Evolutionary conservation across 73 alveolate genomes (phyloP), one percentile per base, ranked within the genome.

Genomic region (Breviolum minutum): DNA sequence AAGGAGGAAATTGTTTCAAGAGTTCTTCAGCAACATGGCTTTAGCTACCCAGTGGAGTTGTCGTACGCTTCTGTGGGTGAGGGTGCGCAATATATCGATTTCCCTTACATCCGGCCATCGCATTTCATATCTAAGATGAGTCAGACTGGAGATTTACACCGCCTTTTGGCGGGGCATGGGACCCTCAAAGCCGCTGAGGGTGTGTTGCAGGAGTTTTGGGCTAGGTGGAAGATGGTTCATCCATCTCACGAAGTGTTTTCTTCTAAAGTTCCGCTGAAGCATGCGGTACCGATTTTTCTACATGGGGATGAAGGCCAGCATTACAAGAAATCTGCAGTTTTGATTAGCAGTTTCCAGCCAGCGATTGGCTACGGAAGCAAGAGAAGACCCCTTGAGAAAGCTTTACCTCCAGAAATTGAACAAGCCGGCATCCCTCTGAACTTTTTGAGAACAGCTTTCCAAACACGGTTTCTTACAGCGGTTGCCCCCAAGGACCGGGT

Each of bases 401-500:
- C 92, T 16, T 9, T 83, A 61, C 92, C 92, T 16, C 92, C 92
- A 20, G 92, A 83, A 61, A 12, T 83, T 5, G 61, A 11, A 7
- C 61, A 83, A 83, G 30, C 63, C 20, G 92, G 92, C 24, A 83
- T 83, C 24, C 92, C 92, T 60, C 26, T 83, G 24, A 83, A 83
- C 26, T 83, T 83, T 11, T 26, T 54, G 32, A 13, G 61, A 12
- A 83, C 92, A 9, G 92, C 92, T 8, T 83, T 83, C 24, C 92
- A 83, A 62, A 20, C 92, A 8, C 9, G 92, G 73, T 83, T 83
- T 62, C 24, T 83, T 48, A 83, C 92, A 7, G 92, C 92, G 0
- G 12, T 83, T 48, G 92, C 92, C 26, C 92, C 92, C 17, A 83
- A 83, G 92, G 92, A 83, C 92, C 61, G 89, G 13, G n/a, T n/a